Conservation (phyloP, 2,329 filamentous ascomycete species). For the Myriosclerotinia curreyana region DNA sequence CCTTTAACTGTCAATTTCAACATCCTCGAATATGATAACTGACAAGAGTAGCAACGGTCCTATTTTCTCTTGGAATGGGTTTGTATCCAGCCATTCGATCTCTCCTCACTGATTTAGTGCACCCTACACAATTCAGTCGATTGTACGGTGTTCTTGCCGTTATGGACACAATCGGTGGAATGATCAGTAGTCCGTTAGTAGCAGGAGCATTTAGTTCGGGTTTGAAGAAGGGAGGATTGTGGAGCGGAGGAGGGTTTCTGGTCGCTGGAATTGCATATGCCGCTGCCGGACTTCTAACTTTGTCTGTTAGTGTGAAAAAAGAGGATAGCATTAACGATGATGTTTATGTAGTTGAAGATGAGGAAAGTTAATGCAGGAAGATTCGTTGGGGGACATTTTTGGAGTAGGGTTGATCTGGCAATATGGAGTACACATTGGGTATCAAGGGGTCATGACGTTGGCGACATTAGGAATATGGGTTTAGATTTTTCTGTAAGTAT, state of each 20-base stretch:
- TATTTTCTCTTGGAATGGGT: conserved; percentile 48
- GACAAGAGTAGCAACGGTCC: conserved; percentile 42
- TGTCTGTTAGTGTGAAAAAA: conserved; percentile 14
- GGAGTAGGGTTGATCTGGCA: neutral
- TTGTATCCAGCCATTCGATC: conserved; percentile 46
- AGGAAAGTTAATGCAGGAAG: neutral
- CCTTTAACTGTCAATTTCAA: neutral
- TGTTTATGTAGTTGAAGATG: neutral
- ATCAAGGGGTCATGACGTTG: neutral
- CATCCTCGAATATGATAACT: neutral
- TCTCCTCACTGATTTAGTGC: conserved; percentile 52
- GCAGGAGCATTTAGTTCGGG: conserved; percentile 48
- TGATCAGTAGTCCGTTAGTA: conserved; percentile 48
- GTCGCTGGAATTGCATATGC: conserved; percentile 3
- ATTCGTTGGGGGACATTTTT: too few species aligned
- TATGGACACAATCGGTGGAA: conserved; percentile 49
- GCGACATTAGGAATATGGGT: too few species aligned
- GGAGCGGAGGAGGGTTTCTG: conserved; percentile 51
- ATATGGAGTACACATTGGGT: neutral
- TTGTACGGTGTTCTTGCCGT: conserved; percentile 53
- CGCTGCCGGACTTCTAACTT: conserved; percentile 1
- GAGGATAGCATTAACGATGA: neutral
- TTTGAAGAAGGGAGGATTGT: conserved; percentile 46
- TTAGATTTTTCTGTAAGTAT: neutral
- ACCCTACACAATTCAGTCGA: conserved; percentile 52